Evolutionary conservation across 1,139 yeast species (phyloP), one percentile per base, ranked within the genome.

Genomic region (Taphrina communis): DNA sequence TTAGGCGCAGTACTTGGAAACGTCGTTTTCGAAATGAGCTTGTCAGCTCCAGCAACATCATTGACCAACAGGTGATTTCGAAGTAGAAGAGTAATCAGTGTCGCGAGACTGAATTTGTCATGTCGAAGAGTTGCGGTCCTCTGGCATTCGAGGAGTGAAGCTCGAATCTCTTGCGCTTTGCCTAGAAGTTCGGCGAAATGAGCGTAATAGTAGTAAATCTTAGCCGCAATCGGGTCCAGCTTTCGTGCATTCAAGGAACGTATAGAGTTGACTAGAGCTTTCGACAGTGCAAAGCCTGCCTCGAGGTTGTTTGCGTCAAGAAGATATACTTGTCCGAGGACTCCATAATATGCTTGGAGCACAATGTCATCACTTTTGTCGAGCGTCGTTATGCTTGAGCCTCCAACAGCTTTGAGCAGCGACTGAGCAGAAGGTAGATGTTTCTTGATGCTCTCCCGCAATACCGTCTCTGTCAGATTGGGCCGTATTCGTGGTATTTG

Each of bases 111-210:
- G 79, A 94, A 99, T 69, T 84, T 84, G 77, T 95, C 98, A 76
- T 94, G 97, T 75, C 97, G 88, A 74, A 95, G 84, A 36, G 97
- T 88, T 3, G 97, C 93, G 3, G 96, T 89, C 79, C 97, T 86
- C 76, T 94, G 83, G 19, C 90, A 90, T 51, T 83, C 81, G 77
- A 91, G 84, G 76, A 94, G 82, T 61, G 86, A 7, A 90, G 85
- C 75, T 96, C 70, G 86, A 68, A 90, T 82, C n/a, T 85, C 80
- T 67, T 83, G 81, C 70, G 87, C 80, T 74, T 88, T 72, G 62
- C 83, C 84, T 56, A 81, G 76, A 71, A 88, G 80, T 80, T 94
- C 99, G 73, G 87, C 86, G 5, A 93, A 85, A 78, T 97, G 85
- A 61, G 88, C 84, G 73, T 91, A 85, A 80, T 91, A 94, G 77